phyloP scores from a whole-genome alignment of 495 filamentous ascomycete genomes.

The Aspergillus sclerotioniger region DNA sequence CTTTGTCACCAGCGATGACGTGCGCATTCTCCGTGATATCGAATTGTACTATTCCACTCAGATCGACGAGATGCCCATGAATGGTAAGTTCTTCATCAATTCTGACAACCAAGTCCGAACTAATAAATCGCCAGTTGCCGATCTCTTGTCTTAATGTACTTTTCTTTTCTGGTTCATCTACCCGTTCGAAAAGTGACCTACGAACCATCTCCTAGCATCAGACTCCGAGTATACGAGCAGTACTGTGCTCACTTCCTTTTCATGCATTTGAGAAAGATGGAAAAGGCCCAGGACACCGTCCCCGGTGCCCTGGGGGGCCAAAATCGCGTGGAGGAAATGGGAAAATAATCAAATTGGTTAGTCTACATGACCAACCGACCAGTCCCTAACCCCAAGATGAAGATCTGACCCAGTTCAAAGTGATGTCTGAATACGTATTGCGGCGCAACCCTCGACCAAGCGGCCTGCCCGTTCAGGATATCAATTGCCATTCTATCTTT shows the following conservation, averaged over 20 bases:
- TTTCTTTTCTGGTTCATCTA: neutral
- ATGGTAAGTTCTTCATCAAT: conserved; percentile 44
- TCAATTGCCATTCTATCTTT: neutral
- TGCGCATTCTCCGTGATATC: conserved; percentile 95
- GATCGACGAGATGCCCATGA: conserved; percentile 99
- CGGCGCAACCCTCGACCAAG: neutral
- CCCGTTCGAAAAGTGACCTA: neutral
- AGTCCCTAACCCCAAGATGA: neutral
- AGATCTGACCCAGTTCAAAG: neutral
- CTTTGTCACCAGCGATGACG: conserved; percentile 97
- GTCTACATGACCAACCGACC: neutral
- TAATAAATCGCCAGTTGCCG: conserved; percentile 33
- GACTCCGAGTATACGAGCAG: neutral
- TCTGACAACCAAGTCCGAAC: neutral
- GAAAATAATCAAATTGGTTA: conserved; percentile 22
- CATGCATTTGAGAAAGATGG: neutral
- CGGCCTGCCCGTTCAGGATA: neutral
- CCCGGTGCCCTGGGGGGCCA: neutral
- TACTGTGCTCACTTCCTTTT: neutral
- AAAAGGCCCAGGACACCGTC: neutral
- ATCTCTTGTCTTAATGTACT: conserved; percentile 43
- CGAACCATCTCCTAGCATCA: neutral
- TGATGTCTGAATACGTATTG: neutral
- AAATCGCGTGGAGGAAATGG: conserved; percentile 22
- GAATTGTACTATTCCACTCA: conserved; percentile 97